These are phyloP conservation scores for Polyrhizophydium stewartii DNA, from an alignment of 371 early-diverging fungal genomes.

Conservation along the genomic window DNA sequence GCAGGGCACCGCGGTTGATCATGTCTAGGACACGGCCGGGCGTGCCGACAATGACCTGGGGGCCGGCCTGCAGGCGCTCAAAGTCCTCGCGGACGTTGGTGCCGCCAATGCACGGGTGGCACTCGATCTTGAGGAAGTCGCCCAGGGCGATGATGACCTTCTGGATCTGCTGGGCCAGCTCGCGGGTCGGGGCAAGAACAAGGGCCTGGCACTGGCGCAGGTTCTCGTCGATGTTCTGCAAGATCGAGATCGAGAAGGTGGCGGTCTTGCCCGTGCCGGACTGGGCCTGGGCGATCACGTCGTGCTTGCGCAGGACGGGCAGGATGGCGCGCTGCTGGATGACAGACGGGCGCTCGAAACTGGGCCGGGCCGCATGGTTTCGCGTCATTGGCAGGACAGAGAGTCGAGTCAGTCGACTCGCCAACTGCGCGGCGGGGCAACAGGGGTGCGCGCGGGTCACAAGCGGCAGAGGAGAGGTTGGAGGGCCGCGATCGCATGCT, in stretches of 20 bases:
- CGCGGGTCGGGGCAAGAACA: conserved; percentile 97
- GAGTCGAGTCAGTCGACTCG: too few species aligned
- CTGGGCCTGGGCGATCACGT: conserved; percentile 99
- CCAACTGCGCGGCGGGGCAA: too few species aligned
- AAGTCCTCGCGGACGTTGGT: conserved; percentile 90
- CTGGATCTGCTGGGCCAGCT: conserved; percentile 97
- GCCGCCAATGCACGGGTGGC: conserved; percentile 98
- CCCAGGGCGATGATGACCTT: conserved; percentile 85
- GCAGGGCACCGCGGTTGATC: conserved; percentile 87
- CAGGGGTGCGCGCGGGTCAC: too few species aligned
- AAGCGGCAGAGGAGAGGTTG: too few species aligned
- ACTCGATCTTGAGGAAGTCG: conserved; percentile 91
- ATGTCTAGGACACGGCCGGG: conserved; percentile 99
- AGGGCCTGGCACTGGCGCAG: conserved; percentile 92
- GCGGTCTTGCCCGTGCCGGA: conserved; percentile 99
- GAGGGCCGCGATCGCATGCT: too few species aligned
- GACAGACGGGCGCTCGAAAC: conserved; percentile 86
- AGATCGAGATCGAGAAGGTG: conserved; percentile 97
- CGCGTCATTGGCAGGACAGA: too few species aligned
- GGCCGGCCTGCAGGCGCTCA: conserved; percentile 76
- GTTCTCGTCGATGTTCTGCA: conserved; percentile 88
- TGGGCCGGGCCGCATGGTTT: background rate
- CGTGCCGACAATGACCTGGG: conserved; percentile 97
- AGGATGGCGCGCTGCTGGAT: conserved; percentile 98
- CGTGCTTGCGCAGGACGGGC: conserved; percentile 87